Percentiles rank a stretch among this genome's conserved stretches.
Conservation (phyloP, 257 asterid genomes). For the Przewalskia tangutica region DNA sequence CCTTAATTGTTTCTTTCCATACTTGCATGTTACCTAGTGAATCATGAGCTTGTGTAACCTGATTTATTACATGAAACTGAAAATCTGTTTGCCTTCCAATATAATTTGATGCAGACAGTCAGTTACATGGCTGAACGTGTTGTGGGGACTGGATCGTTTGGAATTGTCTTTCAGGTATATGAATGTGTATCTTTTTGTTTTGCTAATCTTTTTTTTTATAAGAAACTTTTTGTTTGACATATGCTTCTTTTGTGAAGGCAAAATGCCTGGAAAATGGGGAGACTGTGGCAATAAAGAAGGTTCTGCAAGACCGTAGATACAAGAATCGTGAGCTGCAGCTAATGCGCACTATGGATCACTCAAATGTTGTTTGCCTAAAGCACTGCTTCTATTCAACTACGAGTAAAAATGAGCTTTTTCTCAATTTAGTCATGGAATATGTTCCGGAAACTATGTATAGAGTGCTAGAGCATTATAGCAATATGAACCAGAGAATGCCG, state of each 20-base stretch:
- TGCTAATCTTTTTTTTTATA: neutral
- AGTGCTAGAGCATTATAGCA: constrained; percentile 68
- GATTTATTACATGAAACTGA: neutral
- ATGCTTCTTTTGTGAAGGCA: constrained; percentile 40
- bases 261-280: constrained; percentile 95
- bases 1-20: neutral
- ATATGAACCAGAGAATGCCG: constrained; percentile 77
- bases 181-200: neutral
- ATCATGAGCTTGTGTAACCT: neutral
- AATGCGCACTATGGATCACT: constrained; percentile 92
- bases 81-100: neutral
- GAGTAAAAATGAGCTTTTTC: constrained; percentile 71
- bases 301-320: constrained; percentile 88
- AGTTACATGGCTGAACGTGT: constrained; percentile 59
- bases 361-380: constrained; percentile 81
- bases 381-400: constrained; percentile 93
- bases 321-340: constrained; percentile 90
- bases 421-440: constrained; percentile 93
- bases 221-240: neutral
- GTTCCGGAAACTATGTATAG: constrained; percentile 77
- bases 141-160: constrained; percentile 52
- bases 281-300: constrained; percentile 93
- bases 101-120: constrained; percentile 30
- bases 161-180: constrained; percentile 31
- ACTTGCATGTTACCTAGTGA: neutral